phyloP scores from a whole-genome alignment of 2,329 filamentous ascomycete genomes.

The Neurospora sp. region DNA sequence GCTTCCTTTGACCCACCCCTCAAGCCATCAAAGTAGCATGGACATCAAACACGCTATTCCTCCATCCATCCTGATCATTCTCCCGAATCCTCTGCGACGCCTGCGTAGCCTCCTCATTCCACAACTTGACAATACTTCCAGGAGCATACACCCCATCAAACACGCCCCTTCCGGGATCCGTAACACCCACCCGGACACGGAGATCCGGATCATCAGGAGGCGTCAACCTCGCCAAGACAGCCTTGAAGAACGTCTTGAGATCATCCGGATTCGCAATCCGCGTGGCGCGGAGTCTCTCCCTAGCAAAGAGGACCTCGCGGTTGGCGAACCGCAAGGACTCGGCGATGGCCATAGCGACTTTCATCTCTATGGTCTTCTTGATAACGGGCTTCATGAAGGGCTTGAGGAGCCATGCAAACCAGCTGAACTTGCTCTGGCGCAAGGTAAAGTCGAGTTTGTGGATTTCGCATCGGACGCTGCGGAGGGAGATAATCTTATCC shows the following conservation, averaged over 20 bases:
- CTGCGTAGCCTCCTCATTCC: constrained; percentile 66
- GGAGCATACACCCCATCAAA: constrained; percentile 84
- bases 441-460: constrained; percentile 80
- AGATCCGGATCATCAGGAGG: constrained; percentile 68
- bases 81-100: constrained; percentile 69
- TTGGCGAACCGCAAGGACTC: constrained; percentile 66
- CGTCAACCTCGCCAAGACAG: constrained; percentile 65
- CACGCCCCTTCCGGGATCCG: constrained; percentile 42
- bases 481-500: constrained; percentile 73
- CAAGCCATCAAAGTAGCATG: constrained; percentile 19
- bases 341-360: constrained; percentile 63
- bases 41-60: constrained; percentile 70
- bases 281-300: constrained; percentile 78
- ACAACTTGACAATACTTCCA: constrained; percentile 81
- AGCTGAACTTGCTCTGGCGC: constrained; percentile 64
- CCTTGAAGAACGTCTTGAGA: constrained; percentile 71
- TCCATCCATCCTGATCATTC: constrained; percentile 63
- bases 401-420: constrained; percentile 74
- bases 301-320: constrained; percentile 75
- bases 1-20: neutral
- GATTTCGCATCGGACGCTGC: constrained; percentile 67
- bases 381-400: constrained; percentile 75
- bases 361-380: constrained; percentile 67
- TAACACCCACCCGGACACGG: constrained; percentile 63
- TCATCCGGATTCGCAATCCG: constrained; percentile 74